phyloP scores from a whole-genome alignment of 2,329 filamentous ascomycete genomes.

The Xylaria digitata region DNA sequence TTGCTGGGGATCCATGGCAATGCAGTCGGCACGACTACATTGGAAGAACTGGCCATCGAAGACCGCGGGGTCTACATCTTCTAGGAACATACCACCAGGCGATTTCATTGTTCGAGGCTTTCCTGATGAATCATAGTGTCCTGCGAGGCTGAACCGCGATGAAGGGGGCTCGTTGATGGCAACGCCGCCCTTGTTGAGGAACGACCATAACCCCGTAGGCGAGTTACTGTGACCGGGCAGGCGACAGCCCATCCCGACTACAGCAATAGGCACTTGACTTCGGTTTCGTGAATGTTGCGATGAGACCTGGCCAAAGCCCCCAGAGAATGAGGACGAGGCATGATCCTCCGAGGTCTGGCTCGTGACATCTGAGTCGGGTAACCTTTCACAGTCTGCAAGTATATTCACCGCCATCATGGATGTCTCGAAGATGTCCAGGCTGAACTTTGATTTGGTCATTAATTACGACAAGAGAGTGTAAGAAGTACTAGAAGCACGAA shows the following conservation, averaged over 20 bases:
- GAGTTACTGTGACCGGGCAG: slow-evolving; percentile 30
- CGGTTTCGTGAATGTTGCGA: background rate
- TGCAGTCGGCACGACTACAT: slow-evolving; percentile 37
- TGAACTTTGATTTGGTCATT: no score
- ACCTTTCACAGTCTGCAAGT: no score
- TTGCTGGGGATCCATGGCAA: slow-evolving; percentile 45
- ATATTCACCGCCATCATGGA: no score
- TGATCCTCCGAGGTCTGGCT: no score
- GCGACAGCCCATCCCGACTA: slow-evolving; percentile 33
- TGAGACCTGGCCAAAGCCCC: background rate
- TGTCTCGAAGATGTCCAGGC: no score
- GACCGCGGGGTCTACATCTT: slow-evolving; percentile 48
- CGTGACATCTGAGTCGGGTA: no score
- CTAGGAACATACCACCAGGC: slow-evolving; percentile 55
- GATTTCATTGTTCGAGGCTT: slow-evolving; percentile 25
- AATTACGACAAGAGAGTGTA: no score
- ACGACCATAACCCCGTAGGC: slow-evolving; percentile 27
- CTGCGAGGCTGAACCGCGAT: slow-evolving; percentile 17
- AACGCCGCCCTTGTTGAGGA: slow-evolving; percentile 28
- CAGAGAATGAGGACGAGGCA: slow-evolving; percentile 13
- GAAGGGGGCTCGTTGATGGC: slow-evolving; percentile 27
- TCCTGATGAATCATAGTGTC: slow-evolving; percentile 24
- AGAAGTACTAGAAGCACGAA: no score
- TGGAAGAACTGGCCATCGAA: slow-evolving; percentile 53
- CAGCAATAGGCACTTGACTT: slow-evolving; percentile 20